Base-by-base conservation (phyloP, 306 rosid genomes). In the Lathyrus aphaca region DNA sequence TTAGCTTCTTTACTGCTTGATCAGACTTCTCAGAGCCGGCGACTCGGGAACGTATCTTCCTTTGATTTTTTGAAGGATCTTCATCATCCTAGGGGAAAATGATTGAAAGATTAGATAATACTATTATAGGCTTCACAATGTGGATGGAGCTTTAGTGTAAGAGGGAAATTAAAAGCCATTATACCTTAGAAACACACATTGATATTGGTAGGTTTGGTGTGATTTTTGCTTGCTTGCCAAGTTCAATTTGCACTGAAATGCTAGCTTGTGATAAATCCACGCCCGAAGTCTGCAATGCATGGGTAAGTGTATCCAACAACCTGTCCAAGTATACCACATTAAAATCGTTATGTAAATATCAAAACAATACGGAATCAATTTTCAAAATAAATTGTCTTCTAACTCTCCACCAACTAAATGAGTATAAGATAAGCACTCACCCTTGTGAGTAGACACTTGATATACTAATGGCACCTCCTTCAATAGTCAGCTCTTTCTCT, bases 231-330 rank as follows among this genome's bases (percentile, higher is more conserved):
- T 77, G 92, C 75, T 86, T 89, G 16, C 91, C 91, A 43, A 95
- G 96, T 72, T 91, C 90, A 79, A 95, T 88, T 85, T 95, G 95
- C 71, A 95, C 99, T 2, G 99, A 91, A 78, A 95, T 89, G 65
- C 88, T 89, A 65, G 99, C 92, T 74, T 86, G 91, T 66, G 97
- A 87, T 81, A 95, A 83, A 86, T 95, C 97, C 85, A 95, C 99
- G 27, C 99, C 99, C 18, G 99, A 91, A 76, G 72, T 84, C 80
- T 95, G 96, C 61, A 95, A 79, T 48, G 99, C 93, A 40, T 84
- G 95, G 37, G 99, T 89, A 75, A 95, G 90, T 59, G 92, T 83
- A 80, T 81, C 83, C 81, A 95, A 72, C 79, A 95, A 83, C 88
- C 99, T 95, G 91, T 60, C 57, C 66, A 79, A 66, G 50, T 66